phyloP scores from a whole-genome alignment of 2,329 filamentous ascomycete genomes.

The Aspergillus hiratsukae region DNA sequence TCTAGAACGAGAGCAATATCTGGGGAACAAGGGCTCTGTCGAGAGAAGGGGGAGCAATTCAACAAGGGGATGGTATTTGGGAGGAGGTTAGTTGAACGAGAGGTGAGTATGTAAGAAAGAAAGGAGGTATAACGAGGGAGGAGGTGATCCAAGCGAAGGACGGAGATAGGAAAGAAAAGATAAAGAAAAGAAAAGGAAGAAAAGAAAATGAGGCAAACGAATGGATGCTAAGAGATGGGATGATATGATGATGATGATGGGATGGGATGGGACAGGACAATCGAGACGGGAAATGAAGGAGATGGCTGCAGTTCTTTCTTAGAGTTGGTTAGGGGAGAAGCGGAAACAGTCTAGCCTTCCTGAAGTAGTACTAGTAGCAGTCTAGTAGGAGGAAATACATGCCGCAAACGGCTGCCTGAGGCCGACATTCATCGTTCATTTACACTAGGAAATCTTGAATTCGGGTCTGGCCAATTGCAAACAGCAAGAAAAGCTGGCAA shows the following conservation, averaged over 20 bases:
- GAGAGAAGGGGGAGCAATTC: neutral
- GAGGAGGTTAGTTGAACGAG: constrained; percentile 4
- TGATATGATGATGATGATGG: neutral
- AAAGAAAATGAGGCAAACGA: constrained; percentile 3
- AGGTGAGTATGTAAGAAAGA: constrained; percentile 6
- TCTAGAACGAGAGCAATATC: neutral
- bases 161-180: constrained; percentile 3
- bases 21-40: neutral
- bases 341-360: neutral
- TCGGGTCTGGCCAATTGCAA: neutral
- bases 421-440: neutral
- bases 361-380: no score
- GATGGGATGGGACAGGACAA: constrained; percentile 3
- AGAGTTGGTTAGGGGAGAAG: neutral
- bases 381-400: neutral
- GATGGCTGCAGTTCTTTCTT: constrained; percentile 17
- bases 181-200: constrained; percentile 8
- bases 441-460: neutral
- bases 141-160: constrained; percentile 11
- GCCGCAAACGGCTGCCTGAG: neutral
- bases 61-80: neutral
- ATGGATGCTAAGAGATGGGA: constrained; percentile 4
- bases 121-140: constrained; percentile 14
- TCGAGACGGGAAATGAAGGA: constrained; percentile 14
- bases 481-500: neutral